Evolutionary conservation across 2,329 filamentous ascomycete genomes (phyloP).

Genomic region (Golovinomyces cichoracearum): DNA sequence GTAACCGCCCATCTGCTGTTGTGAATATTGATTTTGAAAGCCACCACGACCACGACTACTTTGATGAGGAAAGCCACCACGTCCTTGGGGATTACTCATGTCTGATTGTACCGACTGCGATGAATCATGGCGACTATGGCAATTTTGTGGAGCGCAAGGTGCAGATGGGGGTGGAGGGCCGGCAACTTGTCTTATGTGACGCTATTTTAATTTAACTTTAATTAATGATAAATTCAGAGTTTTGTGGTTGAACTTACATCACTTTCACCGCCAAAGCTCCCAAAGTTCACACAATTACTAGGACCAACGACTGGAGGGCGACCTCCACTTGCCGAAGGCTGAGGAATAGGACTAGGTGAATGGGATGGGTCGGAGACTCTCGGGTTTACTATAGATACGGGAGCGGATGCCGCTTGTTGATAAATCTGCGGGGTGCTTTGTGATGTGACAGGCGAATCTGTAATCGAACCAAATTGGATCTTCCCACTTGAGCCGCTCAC

Average conservation of each 20-base stretch:
- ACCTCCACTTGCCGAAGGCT: conserved; percentile 46
- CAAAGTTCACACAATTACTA: conserved; percentile 47
- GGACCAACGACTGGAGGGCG: conserved; percentile 51
- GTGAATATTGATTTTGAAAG: conserved; percentile 23
- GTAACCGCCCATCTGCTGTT: conserved; percentile 25
- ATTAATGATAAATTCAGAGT: neutral
- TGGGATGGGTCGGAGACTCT: conserved; percentile 60
- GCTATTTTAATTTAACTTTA: conserved; percentile 18
- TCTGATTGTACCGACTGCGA: conserved; percentile 60
- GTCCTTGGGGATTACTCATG: conserved; percentile 31
- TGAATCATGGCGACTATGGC: conserved; percentile 70
- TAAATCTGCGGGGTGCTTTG: conserved; percentile 38
- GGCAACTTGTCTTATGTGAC: conserved; percentile 42
- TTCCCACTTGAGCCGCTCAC: conserved; percentile 32
- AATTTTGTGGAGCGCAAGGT: conserved; percentile 45
- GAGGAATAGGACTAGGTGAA: conserved; percentile 75
- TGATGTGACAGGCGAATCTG: conserved; percentile 38
- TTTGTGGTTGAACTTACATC: conserved; percentile 44
- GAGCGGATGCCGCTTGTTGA: conserved; percentile 21
- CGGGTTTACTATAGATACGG: conserved; percentile 42
- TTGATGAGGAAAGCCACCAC: conserved; percentile 9
- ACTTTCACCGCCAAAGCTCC: conserved; percentile 57
- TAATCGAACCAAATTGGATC: conserved; percentile 60
- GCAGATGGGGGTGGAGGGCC: conserved; percentile 34
- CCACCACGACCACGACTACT: conserved; percentile 21